A percentile compares a stretch with the other conserved stretches of the same genome.
Evolutionary conservation across 176 grass and related monocot genomes (phyloP).

Genomic region (Phyllostachys edulis): DNA sequence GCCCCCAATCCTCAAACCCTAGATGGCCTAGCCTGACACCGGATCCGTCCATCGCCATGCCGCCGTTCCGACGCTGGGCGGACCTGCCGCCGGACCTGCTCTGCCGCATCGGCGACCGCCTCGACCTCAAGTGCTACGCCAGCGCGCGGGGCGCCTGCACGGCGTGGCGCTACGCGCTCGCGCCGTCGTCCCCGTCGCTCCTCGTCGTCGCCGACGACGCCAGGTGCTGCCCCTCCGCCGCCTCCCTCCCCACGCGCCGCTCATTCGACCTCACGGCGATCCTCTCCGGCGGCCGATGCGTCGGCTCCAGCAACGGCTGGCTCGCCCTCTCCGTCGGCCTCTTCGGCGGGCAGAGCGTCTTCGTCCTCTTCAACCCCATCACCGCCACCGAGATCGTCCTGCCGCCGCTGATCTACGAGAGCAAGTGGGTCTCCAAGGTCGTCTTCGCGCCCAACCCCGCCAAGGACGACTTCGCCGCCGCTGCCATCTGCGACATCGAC

Average conservation of each 20-base stretch:
- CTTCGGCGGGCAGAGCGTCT: slow-evolving; percentile 35
- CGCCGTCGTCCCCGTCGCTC: slow-evolving; percentile 40
- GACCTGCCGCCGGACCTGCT: slow-evolving; percentile 58
- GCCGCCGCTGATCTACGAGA: slow-evolving; percentile 57
- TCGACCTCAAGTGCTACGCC: slow-evolving; percentile 59
- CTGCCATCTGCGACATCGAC: slow-evolving; percentile 60
- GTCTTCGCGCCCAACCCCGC: slow-evolving; percentile 52
- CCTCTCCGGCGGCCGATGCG: slow-evolving; percentile 38
- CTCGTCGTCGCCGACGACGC: slow-evolving; percentile 49
- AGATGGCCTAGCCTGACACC: slow-evolving; percentile 17
- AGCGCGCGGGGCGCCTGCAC: slow-evolving; percentile 50
- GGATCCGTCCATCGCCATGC: slow-evolving; percentile 32
- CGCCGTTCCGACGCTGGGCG: slow-evolving; percentile 54
- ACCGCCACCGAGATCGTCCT: slow-evolving; percentile 47
- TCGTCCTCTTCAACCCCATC: slow-evolving; percentile 58
- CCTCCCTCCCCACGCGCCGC: slow-evolving; percentile 46
- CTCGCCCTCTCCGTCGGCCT: slow-evolving; percentile 51
- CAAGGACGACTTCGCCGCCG: slow-evolving; percentile 53
- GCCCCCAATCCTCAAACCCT: slow-evolving; percentile 25
- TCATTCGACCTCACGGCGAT: slow-evolving; percentile 50
- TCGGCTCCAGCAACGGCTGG: slow-evolving; percentile 66
- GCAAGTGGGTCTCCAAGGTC: slow-evolving; percentile 58
- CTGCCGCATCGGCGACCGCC: slow-evolving; percentile 50
- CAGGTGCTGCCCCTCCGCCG: slow-evolving; percentile 36
- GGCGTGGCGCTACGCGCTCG: slow-evolving; percentile 49